These are phyloP conservation scores for Haplosporangium sp. DNA, from an alignment of 371 early-diverging fungal genomes.

Conservation along the genomic window DNA sequence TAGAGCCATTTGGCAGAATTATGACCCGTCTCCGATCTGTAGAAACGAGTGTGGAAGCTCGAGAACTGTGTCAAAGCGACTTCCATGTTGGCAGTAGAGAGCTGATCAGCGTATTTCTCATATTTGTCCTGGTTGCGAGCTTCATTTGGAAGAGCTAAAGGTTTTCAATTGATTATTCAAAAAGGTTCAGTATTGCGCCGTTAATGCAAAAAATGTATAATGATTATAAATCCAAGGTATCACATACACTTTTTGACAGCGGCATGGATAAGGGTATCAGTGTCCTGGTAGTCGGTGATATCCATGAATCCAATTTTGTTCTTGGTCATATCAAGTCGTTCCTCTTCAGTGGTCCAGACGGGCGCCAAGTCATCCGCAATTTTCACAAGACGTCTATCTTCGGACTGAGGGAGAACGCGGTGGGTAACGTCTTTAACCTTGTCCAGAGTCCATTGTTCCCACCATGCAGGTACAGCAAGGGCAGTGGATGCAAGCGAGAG, in stretches of 20 bases:
- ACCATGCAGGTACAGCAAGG: conserved; percentile 51
- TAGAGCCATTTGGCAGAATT: conserved; percentile 84
- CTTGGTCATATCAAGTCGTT: conserved; percentile 77
- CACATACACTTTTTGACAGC: conserved; percentile 39
- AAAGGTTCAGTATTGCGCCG: neutral
- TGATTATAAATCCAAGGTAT: neutral
- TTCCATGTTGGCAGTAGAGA: conserved; percentile 75
- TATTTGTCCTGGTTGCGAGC: conserved; percentile 67
- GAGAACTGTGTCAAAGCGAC: conserved; percentile 78
- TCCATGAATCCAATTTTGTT: conserved; percentile 85
- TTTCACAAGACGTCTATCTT: conserved; percentile 56
- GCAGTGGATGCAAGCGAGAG: conserved; percentile 27
- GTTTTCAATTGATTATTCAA: neutral
- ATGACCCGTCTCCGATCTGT: conserved; percentile 78
- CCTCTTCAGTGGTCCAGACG: conserved; percentile 72
- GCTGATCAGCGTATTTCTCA: conserved; percentile 61
- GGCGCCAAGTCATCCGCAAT: conserved; percentile 60
- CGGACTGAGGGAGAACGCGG: neutral
- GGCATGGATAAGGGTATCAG: conserved; percentile 8
- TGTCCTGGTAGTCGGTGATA: conserved; percentile 77
- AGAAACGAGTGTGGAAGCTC: conserved; percentile 92
- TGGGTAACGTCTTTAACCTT: conserved; percentile 20
- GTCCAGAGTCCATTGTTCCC: conserved; percentile 46
- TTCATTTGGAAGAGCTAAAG: neutral
- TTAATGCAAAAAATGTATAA: no score